These are phyloP conservation scores for Amphibolis antarctica DNA, from an alignment of 106 monocot species.

Conservation along the genomic window DNA sequence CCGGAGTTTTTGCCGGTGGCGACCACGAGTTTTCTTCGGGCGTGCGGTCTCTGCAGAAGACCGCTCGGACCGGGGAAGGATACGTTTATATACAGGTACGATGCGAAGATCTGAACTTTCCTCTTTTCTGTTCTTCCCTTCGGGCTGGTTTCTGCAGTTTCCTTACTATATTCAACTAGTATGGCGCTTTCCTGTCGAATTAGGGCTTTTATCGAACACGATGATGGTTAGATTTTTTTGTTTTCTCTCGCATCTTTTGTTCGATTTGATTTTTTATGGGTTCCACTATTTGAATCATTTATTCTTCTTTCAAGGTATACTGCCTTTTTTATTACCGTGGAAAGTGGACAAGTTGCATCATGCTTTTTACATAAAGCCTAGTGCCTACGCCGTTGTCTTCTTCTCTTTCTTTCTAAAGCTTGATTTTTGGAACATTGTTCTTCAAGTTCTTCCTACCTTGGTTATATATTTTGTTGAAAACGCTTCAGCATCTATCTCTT, in stretches of 20 bases:
- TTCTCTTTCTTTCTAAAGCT: no score
- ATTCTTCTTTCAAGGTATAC: no score
- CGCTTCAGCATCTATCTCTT: no score
- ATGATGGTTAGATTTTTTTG: no score
- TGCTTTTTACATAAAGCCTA: background rate
- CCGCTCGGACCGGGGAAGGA: conserved; percentile 19
- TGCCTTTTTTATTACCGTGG: no score
- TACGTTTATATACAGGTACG: conserved; percentile 24
- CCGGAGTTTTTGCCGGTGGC: background rate
- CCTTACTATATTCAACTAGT: no score
- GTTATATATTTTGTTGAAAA: no score
- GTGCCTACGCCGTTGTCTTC: no score
- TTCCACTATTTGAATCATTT: no score
- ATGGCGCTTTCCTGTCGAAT: background rate
- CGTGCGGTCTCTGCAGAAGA: conserved; percentile 18
- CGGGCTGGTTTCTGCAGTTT: background rate
- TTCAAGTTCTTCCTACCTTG: no score
- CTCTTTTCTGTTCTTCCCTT: background rate
- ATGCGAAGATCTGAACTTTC: background rate
- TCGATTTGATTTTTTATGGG: background rate
- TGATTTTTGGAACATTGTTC: no score
- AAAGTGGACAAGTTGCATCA: background rate
- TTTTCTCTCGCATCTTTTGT: background rate
- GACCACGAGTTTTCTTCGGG: conserved; percentile 11
- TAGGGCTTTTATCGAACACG: background rate